A percentile compares a stretch with the other conserved stretches of the same genome.
Conservation (phyloP, 164 flowering plant genomes). For the Nymphaea colorata region DNA sequence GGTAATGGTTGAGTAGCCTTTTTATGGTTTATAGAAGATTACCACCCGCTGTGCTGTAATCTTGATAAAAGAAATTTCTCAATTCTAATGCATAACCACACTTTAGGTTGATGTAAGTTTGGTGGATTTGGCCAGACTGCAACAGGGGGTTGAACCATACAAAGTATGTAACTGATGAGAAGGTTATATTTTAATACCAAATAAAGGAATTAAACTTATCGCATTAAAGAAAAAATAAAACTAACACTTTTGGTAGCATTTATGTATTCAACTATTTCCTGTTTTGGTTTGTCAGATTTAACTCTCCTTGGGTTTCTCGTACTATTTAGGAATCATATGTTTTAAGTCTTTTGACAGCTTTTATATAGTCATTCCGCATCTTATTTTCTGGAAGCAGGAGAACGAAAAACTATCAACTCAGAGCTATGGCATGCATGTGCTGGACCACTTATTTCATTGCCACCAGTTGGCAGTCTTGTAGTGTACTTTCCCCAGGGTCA, state of each 20-base stretch:
- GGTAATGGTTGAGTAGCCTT: too few species aligned
- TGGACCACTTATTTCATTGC: conserved; percentile 86
- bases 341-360: not conserved
- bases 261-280: not conserved
- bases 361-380: not conserved
- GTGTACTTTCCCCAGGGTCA: conserved; percentile 99
- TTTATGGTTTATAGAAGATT: too few species aligned
- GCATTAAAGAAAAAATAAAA: not conserved
- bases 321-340: not conserved
- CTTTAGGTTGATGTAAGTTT: too few species aligned
- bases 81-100: too few species aligned
- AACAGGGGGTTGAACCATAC: too few species aligned
- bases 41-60: too few species aligned
- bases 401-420: conserved; percentile 72
- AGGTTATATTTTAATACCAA: too few species aligned
- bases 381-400: conserved; percentile 34
- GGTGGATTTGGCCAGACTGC: too few species aligned
- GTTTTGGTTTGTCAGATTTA: not conserved
- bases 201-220: not conserved
- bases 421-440: conserved; percentile 99
- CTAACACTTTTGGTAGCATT: not conserved
- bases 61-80: too few species aligned
- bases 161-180: too few species aligned
- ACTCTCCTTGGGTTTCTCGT: not conserved
- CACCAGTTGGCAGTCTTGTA: conserved; percentile 90